phyloP scores from a whole-genome alignment of 805 yeast genomes.

The Cyberlindnera amylophila region DNA sequence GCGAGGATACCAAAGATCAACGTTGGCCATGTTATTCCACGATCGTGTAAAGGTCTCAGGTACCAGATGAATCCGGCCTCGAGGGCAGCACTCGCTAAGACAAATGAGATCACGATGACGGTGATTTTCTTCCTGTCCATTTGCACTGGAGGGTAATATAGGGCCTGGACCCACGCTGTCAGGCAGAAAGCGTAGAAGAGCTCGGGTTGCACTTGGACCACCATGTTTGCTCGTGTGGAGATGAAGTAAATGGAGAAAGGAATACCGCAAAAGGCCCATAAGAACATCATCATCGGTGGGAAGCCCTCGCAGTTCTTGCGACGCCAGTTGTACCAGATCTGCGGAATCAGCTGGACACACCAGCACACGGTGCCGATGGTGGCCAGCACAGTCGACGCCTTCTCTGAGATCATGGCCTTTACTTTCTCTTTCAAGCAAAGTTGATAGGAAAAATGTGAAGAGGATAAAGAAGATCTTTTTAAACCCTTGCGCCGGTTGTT shows the following conservation, averaged over 20 bases:
- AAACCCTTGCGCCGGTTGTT: background rate
- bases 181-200: slow-evolving; percentile 71
- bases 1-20: slow-evolving; percentile 80
- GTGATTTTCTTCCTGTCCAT: slow-evolving; percentile 37
- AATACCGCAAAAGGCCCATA: slow-evolving; percentile 76
- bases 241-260: slow-evolving; percentile 85
- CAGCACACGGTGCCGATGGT: slow-evolving; percentile 88
- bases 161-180: slow-evolving; percentile 62
- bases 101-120: slow-evolving; percentile 34
- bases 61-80: slow-evolving; percentile 72
- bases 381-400: slow-evolving; percentile 71
- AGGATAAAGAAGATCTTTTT: background rate
- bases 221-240: slow-evolving; percentile 65
- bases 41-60: slow-evolving; percentile 52
- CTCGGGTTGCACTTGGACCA: slow-evolving; percentile 85
- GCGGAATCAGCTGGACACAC: slow-evolving; percentile 92
- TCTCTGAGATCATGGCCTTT: slow-evolving; percentile 29
- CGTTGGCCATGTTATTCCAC: slow-evolving; percentile 69
- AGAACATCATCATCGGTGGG: slow-evolving; percentile 82
- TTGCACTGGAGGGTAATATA: slow-evolving; percentile 72
- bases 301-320: slow-evolving; percentile 81
- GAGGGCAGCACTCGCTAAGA: slow-evolving; percentile 47
- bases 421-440: slow-evolving; percentile 1
- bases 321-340: slow-evolving; percentile 67
- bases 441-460: no score